Evolutionary conservation across 306 rosid species (phyloP).

Genomic region (Phaseolus lunatus): DNA sequence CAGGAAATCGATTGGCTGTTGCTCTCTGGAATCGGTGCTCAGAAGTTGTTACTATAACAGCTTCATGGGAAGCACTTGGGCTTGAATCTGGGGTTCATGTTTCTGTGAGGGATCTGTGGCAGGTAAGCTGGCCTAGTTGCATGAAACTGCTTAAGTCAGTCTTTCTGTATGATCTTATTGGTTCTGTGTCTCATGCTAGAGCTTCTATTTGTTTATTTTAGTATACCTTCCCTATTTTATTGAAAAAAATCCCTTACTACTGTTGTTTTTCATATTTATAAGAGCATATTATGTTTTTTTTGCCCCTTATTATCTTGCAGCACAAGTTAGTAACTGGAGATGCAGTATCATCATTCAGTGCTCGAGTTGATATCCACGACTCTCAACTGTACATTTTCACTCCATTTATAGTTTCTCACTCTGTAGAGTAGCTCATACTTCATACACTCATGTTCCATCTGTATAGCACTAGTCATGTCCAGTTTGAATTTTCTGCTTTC

Average conservation of each 20-base stretch:
- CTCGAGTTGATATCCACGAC: constrained; percentile 71
- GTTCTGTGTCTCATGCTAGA: neutral
- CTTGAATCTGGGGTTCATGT: constrained; percentile 65
- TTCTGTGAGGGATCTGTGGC: constrained; percentile 89
- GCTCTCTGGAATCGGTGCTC: constrained; percentile 95
- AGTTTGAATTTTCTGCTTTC: constrained; percentile 8
- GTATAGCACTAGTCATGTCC: constrained; percentile 15
- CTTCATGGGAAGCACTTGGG: constrained; percentile 75
- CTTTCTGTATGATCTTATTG: constrained; percentile 24
- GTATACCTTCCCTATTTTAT: neutral
- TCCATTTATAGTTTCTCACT: constrained; percentile 51
- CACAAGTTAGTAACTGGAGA: constrained; percentile 58
- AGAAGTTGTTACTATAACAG: constrained; percentile 59
- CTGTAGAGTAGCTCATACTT: constrained; percentile 47
- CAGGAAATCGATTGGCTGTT: constrained; percentile 67
- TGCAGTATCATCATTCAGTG: constrained; percentile 73
- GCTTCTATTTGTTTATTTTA: constrained; percentile 3
- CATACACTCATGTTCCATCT: constrained; percentile 8
- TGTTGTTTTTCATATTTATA: neutral
- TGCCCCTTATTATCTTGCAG: constrained; percentile 56
- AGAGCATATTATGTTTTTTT: constrained; percentile 33
- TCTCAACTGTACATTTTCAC: constrained; percentile 64
- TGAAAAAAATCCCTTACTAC: constrained; percentile 14
- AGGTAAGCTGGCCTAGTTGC: constrained; percentile 57
- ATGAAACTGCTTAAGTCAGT: constrained; percentile 16